These are phyloP conservation scores for Colletotrichum trifolii DNA, from an alignment of 2,329 filamentous ascomycete genomes.

Conservation along the genomic window DNA sequence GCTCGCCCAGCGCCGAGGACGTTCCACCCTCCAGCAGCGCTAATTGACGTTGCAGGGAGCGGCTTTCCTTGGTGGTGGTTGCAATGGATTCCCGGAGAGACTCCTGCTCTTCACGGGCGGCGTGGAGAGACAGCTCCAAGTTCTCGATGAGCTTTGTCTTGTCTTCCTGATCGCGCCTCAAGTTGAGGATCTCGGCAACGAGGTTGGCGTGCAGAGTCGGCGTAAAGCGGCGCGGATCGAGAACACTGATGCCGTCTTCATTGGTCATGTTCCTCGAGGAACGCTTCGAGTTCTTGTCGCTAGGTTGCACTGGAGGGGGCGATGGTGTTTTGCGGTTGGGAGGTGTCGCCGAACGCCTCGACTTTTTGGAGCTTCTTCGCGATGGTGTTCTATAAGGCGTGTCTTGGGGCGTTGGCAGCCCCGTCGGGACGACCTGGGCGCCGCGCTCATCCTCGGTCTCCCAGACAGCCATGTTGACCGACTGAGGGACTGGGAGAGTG, in stretches of 20 bases:
- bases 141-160: slow-evolving; percentile 88
- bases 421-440: slow-evolving; percentile 62
- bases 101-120: slow-evolving; percentile 79
- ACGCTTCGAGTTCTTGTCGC: slow-evolving; percentile 59
- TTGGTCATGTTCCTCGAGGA: slow-evolving; percentile 67
- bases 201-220: slow-evolving; percentile 94
- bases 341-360: slow-evolving; percentile 75
- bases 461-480: slow-evolving; percentile 64
- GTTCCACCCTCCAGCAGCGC: slow-evolving; percentile 89
- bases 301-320: slow-evolving; percentile 60
- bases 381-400: slow-evolving; percentile 81
- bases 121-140: slow-evolving; percentile 80
- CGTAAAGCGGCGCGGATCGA: slow-evolving; percentile 93
- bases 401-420: slow-evolving; percentile 76
- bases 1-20: slow-evolving; percentile 83
- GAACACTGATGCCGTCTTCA: slow-evolving; percentile 77
- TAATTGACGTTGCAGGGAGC: slow-evolving; percentile 85
- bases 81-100: slow-evolving; percentile 70
- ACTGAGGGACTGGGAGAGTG: slow-evolving; percentile 12
- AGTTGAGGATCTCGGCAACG: slow-evolving; percentile 89
- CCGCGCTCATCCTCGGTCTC: slow-evolving; percentile 73
- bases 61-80: slow-evolving; percentile 77
- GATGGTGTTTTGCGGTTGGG: slow-evolving; percentile 66
- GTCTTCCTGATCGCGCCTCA: slow-evolving; percentile 90
- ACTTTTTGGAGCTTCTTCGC: slow-evolving; percentile 68